Base-by-base conservation (phyloP, 768 basidiomycete genomes). In the Lentinula raphanica region DNA sequence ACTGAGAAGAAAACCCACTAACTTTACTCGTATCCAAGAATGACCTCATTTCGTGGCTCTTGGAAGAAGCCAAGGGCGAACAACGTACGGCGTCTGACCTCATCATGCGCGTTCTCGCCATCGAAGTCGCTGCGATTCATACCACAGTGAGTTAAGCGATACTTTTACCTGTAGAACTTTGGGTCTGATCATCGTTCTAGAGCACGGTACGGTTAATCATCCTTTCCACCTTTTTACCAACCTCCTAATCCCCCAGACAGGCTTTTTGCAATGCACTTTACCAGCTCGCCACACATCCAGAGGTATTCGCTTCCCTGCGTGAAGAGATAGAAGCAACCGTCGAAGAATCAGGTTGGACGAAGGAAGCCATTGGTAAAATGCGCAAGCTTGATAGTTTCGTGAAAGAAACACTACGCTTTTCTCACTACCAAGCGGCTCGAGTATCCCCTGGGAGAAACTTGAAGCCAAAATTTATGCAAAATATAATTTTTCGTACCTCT, bases 31-130 rank as follows among this genome's bases (percentile, higher is more conserved):
- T n/a, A 28, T 31, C 5, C 7, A 5, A 19, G 80, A 75, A 76
- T 54, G 79, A 82, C 60, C 62, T 78, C 36, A 69, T 81, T 4
- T 71, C 70, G 42, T 82, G 80, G 80, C 62, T 80, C 6, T 64
- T 81, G 39, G 76, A 76, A 31, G 66, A 66, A 15, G 75, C 76
- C 0, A 48, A 66, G 28, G 71, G 65, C 25, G 48, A 67, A 3
- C 70, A 74, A 54, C 64, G 67, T 19, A 69, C 68, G 0, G 55
- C 72, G 8, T 63, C 63, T n/a, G 67, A 72, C 31, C 62, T 79
- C 7, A 69, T 71, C 0, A 60, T 63, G 1, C 67, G 73, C n/a
- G 59, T 80, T 6, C 63, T 82, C 9, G 56, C 69, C 7, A 60
- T 76, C 35, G 77, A 78, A 62, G 77, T 80, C 53, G 76, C 71